Base-by-base conservation (phyloP, 2,329 filamentous ascomycete genomes). In the Colletotrichum tofieldiae region DNA sequence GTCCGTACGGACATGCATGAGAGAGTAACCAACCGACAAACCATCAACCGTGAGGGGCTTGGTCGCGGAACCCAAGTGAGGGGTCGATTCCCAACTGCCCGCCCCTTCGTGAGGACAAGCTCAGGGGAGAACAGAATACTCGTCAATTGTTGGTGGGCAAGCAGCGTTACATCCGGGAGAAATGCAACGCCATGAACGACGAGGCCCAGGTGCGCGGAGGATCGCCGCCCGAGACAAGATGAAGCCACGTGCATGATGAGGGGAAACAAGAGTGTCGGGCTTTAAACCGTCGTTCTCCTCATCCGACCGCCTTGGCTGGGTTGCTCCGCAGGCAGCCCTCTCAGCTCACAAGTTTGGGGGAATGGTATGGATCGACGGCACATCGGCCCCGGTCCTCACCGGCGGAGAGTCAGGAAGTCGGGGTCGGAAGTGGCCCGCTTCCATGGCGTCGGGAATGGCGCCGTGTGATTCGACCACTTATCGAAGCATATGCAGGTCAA, bases 391-490 rank as follows among this genome's bases (percentile, higher is more conserved):
- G 23, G 49, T 12, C 14, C 49, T 32, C 2, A 7, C 29, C 5
- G 12, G 23, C 6, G 49, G 23, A 12, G 26, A 5, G 5, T 52
- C 12, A 18, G 32, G 3, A 7, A 7, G 49, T 7, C 23, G 49
- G 49, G n/a, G 20, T 47, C 23, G 11, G 6, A 26, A 29, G 45
- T 35, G 7, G 39, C 39, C 47, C 55, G 63, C 62, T 55, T 47
- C 56, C 55, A 56, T 62, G 63, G 63, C 63, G 67, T 71, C 67
- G 63, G 67, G 63, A 71, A 67, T 71, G 67, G 29, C 63, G 55
- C 29, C 14, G 49, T 56, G 18, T 67, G 47, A 71, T 71, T 67
- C 56, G 63, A 51, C 12, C 43, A 39, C 6, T 6, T 37, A 8
- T 0, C 0, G 11, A 41, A 18, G 45, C 32, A 29, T 47, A 59